These are phyloP conservation scores for Citrus unshiu DNA, from an alignment of 345 rosid genomes.

Conservation along the genomic window DNA sequence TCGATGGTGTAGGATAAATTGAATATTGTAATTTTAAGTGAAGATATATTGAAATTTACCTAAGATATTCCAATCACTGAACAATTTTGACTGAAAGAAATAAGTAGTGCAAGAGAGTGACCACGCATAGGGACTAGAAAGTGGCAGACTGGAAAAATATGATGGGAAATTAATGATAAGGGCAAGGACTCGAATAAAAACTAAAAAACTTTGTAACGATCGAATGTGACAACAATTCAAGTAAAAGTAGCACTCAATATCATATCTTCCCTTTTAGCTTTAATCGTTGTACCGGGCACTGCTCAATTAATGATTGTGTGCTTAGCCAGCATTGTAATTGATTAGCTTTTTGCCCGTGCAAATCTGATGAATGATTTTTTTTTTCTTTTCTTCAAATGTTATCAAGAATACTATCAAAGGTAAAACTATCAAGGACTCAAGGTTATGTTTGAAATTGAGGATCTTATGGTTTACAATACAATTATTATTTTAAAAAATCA, in stretches of 20 bases:
- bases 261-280: not conserved
- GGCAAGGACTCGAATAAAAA: not conserved
- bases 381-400: too few species aligned
- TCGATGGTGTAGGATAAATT: too few species aligned
- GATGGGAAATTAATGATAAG: not conserved
- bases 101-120: not conserved
- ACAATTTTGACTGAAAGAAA: not conserved
- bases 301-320: not conserved
- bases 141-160: not conserved
- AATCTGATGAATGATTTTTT: not conserved
- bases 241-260: not conserved
- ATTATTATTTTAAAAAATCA: too few species aligned
- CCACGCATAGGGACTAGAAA: not conserved
- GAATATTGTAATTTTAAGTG: too few species aligned
- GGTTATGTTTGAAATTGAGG: too few species aligned
- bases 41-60: too few species aligned
- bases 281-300: not conserved
- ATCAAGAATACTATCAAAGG: not conserved
- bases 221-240: slow-evolving; percentile 7
- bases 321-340: not conserved
- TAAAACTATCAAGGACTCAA: not conserved
- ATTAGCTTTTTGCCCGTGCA: not conserved
- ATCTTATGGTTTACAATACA: too few species aligned
- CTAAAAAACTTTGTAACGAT: not conserved
- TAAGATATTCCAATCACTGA: not conserved